Conservation (phyloP, 345 rosid genomes). For the Viola odorata region DNA sequence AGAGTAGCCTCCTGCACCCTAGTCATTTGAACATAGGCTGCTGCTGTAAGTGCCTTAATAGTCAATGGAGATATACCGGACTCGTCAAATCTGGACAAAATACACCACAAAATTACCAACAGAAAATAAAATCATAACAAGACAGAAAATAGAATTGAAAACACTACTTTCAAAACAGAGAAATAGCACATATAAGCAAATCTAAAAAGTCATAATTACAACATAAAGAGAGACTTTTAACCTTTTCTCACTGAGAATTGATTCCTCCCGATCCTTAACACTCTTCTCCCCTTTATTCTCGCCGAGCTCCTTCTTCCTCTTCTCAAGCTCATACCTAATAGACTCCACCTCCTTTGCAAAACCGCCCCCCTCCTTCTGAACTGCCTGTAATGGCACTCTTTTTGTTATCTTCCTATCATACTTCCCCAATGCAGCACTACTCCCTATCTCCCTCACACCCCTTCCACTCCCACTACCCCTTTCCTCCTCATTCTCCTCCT, state of each 20-base stretch:
- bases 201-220: no score
- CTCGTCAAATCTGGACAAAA: slow-evolving; percentile 66
- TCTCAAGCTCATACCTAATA: slow-evolving; percentile 55
- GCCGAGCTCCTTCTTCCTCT: slow-evolving; percentile 36
- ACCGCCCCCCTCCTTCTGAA: slow-evolving; percentile 31
- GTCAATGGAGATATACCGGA: slow-evolving; percentile 76
- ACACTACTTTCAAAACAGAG: neutral
- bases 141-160: neutral
- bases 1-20: slow-evolving; percentile 82
- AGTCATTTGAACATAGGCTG: slow-evolving; percentile 86
- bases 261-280: slow-evolving; percentile 30
- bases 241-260: slow-evolving; percentile 64
- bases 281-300: slow-evolving; percentile 20
- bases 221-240: neutral
- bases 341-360: slow-evolving; percentile 36
- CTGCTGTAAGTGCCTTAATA: slow-evolving; percentile 60
- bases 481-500: slow-evolving; percentile 30
- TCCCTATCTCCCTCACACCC: slow-evolving; percentile 48
- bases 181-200: neutral
- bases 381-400: slow-evolving; percentile 54
- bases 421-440: slow-evolving; percentile 69
- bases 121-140: neutral
- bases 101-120: slow-evolving; percentile 5
- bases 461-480: slow-evolving; percentile 36
- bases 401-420: slow-evolving; percentile 60